Conservation (phyloP, 306 rosid species). For the Echinosophora koreensis region DNA sequence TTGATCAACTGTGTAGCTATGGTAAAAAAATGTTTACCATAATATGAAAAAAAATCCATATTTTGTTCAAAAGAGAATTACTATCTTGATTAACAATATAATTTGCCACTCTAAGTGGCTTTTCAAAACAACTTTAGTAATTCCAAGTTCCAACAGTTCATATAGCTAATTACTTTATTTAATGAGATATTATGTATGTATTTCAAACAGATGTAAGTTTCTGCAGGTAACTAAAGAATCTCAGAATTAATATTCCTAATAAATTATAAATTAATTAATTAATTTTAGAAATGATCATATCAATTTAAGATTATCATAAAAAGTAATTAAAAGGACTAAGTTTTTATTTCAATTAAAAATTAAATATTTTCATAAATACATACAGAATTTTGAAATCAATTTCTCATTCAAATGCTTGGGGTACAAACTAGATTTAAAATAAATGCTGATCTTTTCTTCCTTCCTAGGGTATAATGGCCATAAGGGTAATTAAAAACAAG, state of each 20-base stretch:
- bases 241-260: neutral
- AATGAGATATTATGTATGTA: neutral
- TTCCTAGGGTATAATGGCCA: neutral
- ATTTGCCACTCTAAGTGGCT: conserved; percentile 4
- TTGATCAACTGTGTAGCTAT: neutral
- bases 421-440: conserved; percentile 21
- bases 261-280: neutral
- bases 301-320: neutral
- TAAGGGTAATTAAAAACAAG: conserved; percentile 17
- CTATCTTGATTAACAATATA: neutral
- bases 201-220: neutral
- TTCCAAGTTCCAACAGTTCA: neutral
- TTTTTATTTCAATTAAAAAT: conserved; percentile 6
- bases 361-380: neutral
- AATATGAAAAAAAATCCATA: conserved; percentile 4
- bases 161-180: neutral
- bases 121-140: conserved; percentile 12
- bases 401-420: neutral
- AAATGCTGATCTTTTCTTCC: conserved; percentile 2
- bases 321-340: neutral
- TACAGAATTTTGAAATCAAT: conserved; percentile 21
- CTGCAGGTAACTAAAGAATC: neutral
- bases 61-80: neutral
- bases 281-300: conserved; percentile 15
- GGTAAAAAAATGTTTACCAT: neutral